Evolutionary conservation across 179 eudicot genomes (phyloP).

Genomic region (Corrigiola litoralis): DNA sequence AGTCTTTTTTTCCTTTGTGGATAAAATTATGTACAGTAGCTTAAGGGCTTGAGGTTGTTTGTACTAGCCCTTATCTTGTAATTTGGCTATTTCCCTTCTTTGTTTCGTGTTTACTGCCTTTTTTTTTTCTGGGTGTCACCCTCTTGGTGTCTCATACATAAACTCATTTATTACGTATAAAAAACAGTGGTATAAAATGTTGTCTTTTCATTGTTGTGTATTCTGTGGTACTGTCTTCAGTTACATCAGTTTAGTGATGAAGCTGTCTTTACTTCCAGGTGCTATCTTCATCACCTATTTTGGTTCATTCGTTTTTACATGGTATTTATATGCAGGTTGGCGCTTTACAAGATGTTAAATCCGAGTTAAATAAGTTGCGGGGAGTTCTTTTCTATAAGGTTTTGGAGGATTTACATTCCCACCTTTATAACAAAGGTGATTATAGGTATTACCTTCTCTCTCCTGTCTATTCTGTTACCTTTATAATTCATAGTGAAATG

Average conservation of each 20-base stretch:
- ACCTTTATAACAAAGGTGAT: conserved; percentile 94
- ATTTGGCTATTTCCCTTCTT: too few species aligned
- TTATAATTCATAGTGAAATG: not conserved
- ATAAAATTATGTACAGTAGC: too few species aligned
- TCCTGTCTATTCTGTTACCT: conserved; percentile 3
- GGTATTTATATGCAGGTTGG: conserved; percentile 62
- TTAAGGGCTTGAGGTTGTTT: too few species aligned
- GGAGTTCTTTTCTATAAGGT: conserved; percentile 85
- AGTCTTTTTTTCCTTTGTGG: too few species aligned
- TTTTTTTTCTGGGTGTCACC: not conserved
- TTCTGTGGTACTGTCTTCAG: not conserved
- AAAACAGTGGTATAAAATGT: not conserved
- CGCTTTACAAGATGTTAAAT: conserved; percentile 95
- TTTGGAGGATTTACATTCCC: conserved; percentile 94
- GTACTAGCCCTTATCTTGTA: too few species aligned
- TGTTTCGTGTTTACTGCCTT: too few species aligned
- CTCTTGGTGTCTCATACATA: not conserved
- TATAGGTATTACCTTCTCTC: conserved; percentile 51
- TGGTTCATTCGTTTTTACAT: conserved; percentile 5
- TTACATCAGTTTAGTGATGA: not conserved
- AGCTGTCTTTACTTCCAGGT: conserved; percentile 1
- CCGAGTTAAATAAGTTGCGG: conserved; percentile 86
- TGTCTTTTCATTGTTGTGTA: not conserved
- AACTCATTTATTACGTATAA: too few species aligned
- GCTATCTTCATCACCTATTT: not conserved